phyloP scores from a whole-genome alignment of 1,139 yeast genomes.

The Candida tetrigidarum region DNA sequence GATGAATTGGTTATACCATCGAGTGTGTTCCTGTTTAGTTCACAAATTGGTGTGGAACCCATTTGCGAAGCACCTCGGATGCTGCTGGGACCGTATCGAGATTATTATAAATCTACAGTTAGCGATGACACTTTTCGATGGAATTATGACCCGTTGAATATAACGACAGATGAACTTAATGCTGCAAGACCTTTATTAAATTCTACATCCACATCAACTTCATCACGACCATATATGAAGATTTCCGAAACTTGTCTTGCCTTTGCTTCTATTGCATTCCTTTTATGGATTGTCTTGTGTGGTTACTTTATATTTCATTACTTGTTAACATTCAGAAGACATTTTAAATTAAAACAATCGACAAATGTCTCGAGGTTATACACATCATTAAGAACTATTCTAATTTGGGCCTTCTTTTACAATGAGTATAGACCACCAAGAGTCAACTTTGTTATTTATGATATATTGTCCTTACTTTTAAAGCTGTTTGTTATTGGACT shows the following conservation, averaged over 20 bases:
- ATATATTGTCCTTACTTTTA: slow-evolving; percentile 31
- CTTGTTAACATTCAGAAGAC: slow-evolving; percentile 25
- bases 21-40: slow-evolving; percentile 12
- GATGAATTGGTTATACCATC: slow-evolving; percentile 26
- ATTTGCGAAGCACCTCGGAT: no score
- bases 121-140: neutral
- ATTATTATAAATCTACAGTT: no score
- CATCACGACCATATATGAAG: slow-evolving; percentile 5
- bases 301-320: slow-evolving; percentile 38
- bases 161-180: neutral
- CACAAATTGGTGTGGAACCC: slow-evolving; percentile 4
- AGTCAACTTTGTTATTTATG: slow-evolving; percentile 42
- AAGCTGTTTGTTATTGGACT: slow-evolving; percentile 48
- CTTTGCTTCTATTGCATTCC: slow-evolving; percentile 36
- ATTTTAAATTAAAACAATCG: slow-evolving; percentile 22
- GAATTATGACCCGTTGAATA: neutral
- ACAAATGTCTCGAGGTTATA: slow-evolving; percentile 41
- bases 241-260: slow-evolving; percentile 21
- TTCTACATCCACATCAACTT: slow-evolving; percentile 3
- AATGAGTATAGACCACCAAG: slow-evolving; percentile 47
- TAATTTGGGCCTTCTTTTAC: slow-evolving; percentile 52
- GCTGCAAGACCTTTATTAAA: neutral
- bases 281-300: slow-evolving; percentile 35
- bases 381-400: slow-evolving; percentile 49
- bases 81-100: no score